Evolutionary conservation across 495 filamentous ascomycete genomes (phyloP), one percentile per base, ranked within the genome.

Genomic region (Articulospora tetracladia): DNA sequence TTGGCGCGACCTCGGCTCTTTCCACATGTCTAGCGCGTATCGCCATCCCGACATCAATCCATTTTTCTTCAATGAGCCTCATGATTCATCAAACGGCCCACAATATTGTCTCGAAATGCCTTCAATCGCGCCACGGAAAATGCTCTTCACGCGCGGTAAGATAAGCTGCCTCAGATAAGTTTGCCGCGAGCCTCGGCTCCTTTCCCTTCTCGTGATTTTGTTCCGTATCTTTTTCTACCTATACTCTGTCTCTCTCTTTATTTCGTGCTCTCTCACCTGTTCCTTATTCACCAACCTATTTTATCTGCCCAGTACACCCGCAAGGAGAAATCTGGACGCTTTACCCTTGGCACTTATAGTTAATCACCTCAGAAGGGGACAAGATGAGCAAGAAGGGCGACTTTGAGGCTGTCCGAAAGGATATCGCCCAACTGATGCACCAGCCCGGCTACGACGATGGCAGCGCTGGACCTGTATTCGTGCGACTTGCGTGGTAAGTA

Each of bases 401-500:
- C 65, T 83, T 77, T 67, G 74, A 71, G 41, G 77, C 79, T 26
- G 80, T 83, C 64, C 76, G 77, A 34, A 74, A 74, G 66, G 80
- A 82, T 69, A 84, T 84, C 53, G 74, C 61, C 63, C 75, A 74
- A 30, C 73, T 83, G 47, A 71, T 87, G 28, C 73, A 82, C 62
- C 83, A 83, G 60, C 83, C 83, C 23, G 77, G 65, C 57, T 86
- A 85, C 70, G 83, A 87, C 64, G 83, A 87, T 69, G 84, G 83
- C 7, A 83, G 79, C 56, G 80, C 79, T 28, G 84, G 83, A 4
- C 83, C 83, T 0, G 81, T 86, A 0, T 79, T 87, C 49, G 82
- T 86, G 46, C 78, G 84, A 12, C 71, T 87, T 32, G 83, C 84
- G 62, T 86, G 83, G 84, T 82, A 67, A 61, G 77, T 74, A 22